phyloP scores from a whole-genome alignment of 306 rosid species.

The Lagenaria siceraria region DNA sequence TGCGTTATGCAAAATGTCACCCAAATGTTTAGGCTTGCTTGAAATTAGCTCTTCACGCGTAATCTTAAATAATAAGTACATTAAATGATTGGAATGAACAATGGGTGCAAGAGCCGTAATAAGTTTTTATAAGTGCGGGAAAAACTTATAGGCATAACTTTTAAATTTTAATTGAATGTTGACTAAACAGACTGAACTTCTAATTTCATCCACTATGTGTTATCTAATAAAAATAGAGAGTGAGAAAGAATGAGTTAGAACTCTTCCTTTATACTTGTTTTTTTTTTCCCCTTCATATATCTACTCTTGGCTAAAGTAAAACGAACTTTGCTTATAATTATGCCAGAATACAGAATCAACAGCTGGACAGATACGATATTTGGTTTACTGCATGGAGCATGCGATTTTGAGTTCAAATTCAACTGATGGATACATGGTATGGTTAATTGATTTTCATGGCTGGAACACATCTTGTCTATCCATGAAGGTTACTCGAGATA shows the following conservation, averaged over 20 bases:
- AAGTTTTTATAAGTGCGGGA: neutral
- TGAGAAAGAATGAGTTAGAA: neutral
- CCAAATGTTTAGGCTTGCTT: neutral
- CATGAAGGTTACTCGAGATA: slow-evolving; percentile 51
- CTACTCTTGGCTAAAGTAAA: neutral
- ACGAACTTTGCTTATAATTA: slow-evolving; percentile 4
- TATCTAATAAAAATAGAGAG: neutral
- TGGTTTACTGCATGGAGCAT: slow-evolving; percentile 76
- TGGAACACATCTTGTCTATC: slow-evolving; percentile 50
- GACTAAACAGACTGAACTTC: neutral
- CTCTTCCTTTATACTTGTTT: neutral
- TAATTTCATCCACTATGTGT: neutral
- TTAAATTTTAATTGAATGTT: neutral
- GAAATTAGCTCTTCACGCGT: neutral
- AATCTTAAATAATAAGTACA: neutral
- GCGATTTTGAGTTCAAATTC: slow-evolving; percentile 36
- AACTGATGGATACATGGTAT: slow-evolving; percentile 65
- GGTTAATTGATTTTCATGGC: slow-evolving; percentile 69
- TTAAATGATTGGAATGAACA: neutral
- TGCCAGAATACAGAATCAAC: slow-evolving; percentile 36
- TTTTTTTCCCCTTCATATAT: neutral
- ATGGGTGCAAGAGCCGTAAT: neutral
- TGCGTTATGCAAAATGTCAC: neutral
- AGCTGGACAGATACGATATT: slow-evolving; percentile 40
- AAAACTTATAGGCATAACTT: neutral